Base-by-base conservation (phyloP, 1,284 basidiomycete genomes). In the Apiotrichum siamense region DNA sequence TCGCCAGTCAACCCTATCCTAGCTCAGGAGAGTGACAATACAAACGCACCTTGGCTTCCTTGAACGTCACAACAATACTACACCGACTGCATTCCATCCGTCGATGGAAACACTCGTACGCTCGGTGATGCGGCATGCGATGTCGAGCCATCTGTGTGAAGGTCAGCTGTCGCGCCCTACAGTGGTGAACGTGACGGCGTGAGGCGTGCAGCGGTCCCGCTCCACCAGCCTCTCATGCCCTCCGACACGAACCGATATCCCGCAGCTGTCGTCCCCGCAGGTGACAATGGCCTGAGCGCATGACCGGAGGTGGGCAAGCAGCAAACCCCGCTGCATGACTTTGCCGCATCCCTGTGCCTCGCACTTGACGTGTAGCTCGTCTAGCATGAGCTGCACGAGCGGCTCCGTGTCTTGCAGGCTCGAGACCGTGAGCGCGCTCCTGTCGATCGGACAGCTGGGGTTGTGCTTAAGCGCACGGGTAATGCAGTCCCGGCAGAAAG, bases 401-500 rank as follows among this genome's bases (percentile, higher is more conserved):
- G 54, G 58, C 33, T 57, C 51, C 24, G 43, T 59, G 35, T 58
- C 63, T 45, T 58, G 47, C 35, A 67, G 47, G 26, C 54, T 57
- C 9, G 57, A 42, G 9, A 47, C 26, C 7, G 59, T 60, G 32
- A 91, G 77, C 0, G 81, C 77, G 17, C 80, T 83, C 18, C 88
- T 81, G 72, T 91, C 88, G 38, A 91, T 83, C n/a, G 88, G 88
- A 66, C 88, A 92, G 58, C 83, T 37, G 13, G 62, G 59, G 21
- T 65, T 62, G 42, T 61, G 57, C 4, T 72, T 66, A 11, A 91
- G 77, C 0, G 88, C 86, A 39, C 77, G 77, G 15, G 76, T 63
- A 57, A 91, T 87, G 64, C 88, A 91, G 32, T 82, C 82, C 21
- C 76, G 75, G 68, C 88, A 92, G 69, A 91, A 91, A 0, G 87